phyloP scores from a whole-genome alignment of 2,329 filamentous ascomycete genomes.

The Verticillium albo-atrum region DNA sequence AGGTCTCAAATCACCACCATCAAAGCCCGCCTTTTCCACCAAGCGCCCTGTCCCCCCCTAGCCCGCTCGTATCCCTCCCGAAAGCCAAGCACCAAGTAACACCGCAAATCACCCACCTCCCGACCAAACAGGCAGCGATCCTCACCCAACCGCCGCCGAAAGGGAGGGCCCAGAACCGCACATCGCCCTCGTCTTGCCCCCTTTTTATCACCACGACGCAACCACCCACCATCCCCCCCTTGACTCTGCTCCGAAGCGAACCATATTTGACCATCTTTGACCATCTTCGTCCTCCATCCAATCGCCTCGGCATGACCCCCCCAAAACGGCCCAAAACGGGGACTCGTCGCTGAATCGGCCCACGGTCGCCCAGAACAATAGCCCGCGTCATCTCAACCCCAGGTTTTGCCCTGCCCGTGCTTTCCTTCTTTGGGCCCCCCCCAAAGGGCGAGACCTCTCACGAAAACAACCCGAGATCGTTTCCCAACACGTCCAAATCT shows the following conservation, averaged over 20 bases:
- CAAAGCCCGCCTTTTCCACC: background rate
- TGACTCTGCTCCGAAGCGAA: background rate
- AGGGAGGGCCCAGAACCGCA: background rate
- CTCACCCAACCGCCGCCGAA: background rate
- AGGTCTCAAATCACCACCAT: background rate
- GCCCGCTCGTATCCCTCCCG: background rate
- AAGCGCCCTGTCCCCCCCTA: background rate
- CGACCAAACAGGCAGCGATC: background rate
- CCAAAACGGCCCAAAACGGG: too few relatives aligned
- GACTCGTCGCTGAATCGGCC: too few relatives aligned
- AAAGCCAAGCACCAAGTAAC: background rate
- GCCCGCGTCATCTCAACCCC: background rate
- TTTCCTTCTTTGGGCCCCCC: background rate
- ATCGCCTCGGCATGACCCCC: too few relatives aligned
- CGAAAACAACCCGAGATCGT: background rate
- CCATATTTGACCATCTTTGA: background rate
- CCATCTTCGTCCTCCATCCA: too few relatives aligned
- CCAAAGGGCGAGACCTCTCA: background rate
- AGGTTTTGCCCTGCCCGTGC: background rate
- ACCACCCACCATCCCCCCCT: background rate
- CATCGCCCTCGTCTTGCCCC: background rate
- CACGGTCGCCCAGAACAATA: background rate
- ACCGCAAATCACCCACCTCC: background rate
- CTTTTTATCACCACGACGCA: background rate
- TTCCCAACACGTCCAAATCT: background rate